These are phyloP conservation scores for Curvularia verruculosa DNA, from an alignment of 2,329 filamentous ascomycete genomes.

Conservation along the genomic window DNA sequence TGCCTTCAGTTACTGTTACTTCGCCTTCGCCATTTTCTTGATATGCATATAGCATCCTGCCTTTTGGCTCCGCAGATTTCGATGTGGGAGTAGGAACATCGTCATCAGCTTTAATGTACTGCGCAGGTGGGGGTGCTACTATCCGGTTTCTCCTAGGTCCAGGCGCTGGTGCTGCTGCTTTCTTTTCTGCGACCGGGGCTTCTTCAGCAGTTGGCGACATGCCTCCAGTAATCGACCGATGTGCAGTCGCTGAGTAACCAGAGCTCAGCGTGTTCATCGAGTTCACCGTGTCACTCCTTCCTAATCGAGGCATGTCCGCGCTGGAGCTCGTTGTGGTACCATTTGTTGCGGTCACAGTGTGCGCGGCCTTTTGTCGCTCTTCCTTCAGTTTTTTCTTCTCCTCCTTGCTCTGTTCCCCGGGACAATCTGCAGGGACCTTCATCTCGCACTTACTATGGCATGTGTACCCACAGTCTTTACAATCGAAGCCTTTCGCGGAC, in stretches of 20 bases:
- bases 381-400: slow-evolving; percentile 93
- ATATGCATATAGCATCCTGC: slow-evolving; percentile 90
- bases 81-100: slow-evolving; percentile 48
- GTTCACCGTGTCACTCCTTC: slow-evolving; percentile 84
- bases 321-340: slow-evolving; percentile 57
- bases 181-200: slow-evolving; percentile 46
- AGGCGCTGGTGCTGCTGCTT: slow-evolving; percentile 34
- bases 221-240: slow-evolving; percentile 72
- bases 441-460: slow-evolving; percentile 99
- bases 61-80: slow-evolving; percentile 64
- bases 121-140: slow-evolving; percentile 82
- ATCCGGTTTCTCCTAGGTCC: slow-evolving; percentile 67
- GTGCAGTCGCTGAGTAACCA: slow-evolving; percentile 80
- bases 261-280: slow-evolving; percentile 78
- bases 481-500: slow-evolving; percentile 95
- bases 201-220: slow-evolving; percentile 60
- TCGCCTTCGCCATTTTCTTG: slow-evolving; percentile 82
- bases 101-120: slow-evolving; percentile 74
- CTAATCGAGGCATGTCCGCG: slow-evolving; percentile 71
- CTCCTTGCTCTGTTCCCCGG: slow-evolving; percentile 90
- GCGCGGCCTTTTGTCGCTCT: slow-evolving; percentile 80
- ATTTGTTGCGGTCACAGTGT: slow-evolving; percentile 57
- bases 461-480: slow-evolving; percentile 94
- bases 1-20: slow-evolving; percentile 77
- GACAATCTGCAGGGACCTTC: slow-evolving; percentile 96